Conservation (phyloP, 441 rosid species). For the Gossypium lobatum region DNA sequence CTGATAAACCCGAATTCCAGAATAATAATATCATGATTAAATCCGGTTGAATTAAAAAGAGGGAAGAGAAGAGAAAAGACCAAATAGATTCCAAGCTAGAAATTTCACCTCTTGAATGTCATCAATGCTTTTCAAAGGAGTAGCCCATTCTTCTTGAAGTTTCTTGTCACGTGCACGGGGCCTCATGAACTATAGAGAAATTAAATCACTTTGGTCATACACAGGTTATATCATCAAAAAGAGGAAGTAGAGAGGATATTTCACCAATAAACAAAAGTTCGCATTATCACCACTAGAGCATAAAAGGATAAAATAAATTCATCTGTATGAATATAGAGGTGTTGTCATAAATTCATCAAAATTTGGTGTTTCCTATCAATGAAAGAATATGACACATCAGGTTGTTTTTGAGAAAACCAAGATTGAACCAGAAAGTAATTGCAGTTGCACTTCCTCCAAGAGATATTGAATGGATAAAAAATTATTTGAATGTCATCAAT, state of each 20-base stretch:
- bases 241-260: background rate
- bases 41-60: too few species aligned
- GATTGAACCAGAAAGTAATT: background rate
- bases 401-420: background rate
- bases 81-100: background rate
- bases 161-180: constrained; percentile 87
- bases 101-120: constrained; percentile 71
- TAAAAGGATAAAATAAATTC: background rate
- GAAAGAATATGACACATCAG: background rate
- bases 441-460: background rate
- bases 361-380: background rate
- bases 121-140: constrained; percentile 56
- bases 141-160: constrained; percentile 81
- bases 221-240: background rate
- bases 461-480: background rate
- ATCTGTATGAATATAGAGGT: background rate
- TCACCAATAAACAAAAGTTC: background rate
- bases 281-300: background rate
- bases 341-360: background rate
- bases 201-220: constrained; percentile 14
- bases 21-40: constrained; percentile 2
- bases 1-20: constrained; percentile 33
- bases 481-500: background rate
- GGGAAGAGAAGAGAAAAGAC: too few species aligned
- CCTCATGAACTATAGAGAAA: constrained; percentile 63